Conservation (phyloP, 2,329 filamentous ascomycete genomes). For the Didymella arachidicola region DNA sequence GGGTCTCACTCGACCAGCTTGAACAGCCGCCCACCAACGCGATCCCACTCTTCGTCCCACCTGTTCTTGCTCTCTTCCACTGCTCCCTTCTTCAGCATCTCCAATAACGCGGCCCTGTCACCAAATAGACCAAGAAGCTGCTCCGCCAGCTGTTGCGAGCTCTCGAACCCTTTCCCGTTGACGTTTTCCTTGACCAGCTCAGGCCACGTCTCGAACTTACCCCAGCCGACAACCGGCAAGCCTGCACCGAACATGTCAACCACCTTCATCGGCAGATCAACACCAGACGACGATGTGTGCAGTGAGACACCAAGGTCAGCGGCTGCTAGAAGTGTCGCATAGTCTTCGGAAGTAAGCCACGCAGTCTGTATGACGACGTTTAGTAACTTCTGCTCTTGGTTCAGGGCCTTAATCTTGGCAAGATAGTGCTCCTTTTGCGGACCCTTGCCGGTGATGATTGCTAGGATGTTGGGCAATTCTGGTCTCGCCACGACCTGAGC, state of each 20-base stretch:
- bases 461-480: constrained; percentile 72
- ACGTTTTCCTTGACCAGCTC: constrained; percentile 88
- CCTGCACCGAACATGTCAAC: constrained; percentile 99
- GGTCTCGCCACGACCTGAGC: constrained; percentile 55
- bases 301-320: constrained; percentile 91
- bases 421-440: constrained; percentile 82
- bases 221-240: constrained; percentile 87
- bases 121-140: constrained; percentile 72
- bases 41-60: constrained; percentile 95
- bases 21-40: constrained; percentile 77
- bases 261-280: constrained; percentile 98
- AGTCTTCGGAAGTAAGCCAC: constrained; percentile 85
- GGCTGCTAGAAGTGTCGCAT: constrained; percentile 81
- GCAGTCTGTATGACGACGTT: constrained; percentile 79
- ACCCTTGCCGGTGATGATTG: constrained; percentile 93
- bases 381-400: constrained; percentile 67
- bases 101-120: constrained; percentile 62
- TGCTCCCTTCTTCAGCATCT: constrained; percentile 71
- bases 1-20: constrained; percentile 9
- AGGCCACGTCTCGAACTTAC: constrained; percentile 82
- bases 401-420: constrained; percentile 67
- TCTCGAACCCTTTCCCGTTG: constrained; percentile 87
- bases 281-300: constrained; percentile 91
- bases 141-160: constrained; percentile 68
- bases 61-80: constrained; percentile 74